These are phyloP conservation scores for Calocera viscosa DNA, from an alignment of 768 basidiomycete genomes.

Conservation along the genomic window DNA sequence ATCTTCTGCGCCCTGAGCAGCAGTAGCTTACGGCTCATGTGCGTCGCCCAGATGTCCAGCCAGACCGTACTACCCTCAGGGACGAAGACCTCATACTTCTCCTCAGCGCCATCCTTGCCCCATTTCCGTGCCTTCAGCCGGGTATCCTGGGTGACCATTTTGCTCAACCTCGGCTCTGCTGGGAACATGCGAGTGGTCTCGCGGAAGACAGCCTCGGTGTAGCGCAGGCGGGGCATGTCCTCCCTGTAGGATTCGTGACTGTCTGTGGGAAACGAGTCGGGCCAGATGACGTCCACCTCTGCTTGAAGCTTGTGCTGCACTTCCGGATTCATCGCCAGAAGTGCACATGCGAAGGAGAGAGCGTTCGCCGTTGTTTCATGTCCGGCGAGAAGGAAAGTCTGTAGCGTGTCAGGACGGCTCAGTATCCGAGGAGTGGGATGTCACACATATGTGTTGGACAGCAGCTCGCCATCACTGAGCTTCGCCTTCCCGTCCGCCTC, in stretches of 20 bases:
- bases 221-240: background rate
- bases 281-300: background rate
- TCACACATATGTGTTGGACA: constrained; percentile 41
- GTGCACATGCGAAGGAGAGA: background rate
- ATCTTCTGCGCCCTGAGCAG: background rate
- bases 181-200: constrained; percentile 17
- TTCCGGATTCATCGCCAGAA: background rate
- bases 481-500: constrained; percentile 25
- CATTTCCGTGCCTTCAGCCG: constrained; percentile 8
- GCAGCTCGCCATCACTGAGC: constrained; percentile 36
- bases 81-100: constrained; percentile 24
- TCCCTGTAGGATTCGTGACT: background rate
- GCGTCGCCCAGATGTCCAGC: constrained; percentile 34
- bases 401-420: background rate
- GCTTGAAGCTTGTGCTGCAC: background rate
- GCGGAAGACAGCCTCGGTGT: constrained; percentile 15
- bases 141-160: constrained; percentile 13
- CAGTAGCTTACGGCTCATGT: constrained; percentile 35
- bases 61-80: constrained; percentile 31
- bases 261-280: background rate
- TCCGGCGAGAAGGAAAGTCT: constrained; percentile 41
- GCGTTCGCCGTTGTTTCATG: constrained; percentile 23
- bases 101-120: background rate
- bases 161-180: constrained; percentile 15
- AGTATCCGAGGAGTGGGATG: background rate